These are phyloP conservation scores for Cyclotella baltica DNA, from an alignment of 108 stramenopile genomes.

Conservation along the genomic window DNA sequence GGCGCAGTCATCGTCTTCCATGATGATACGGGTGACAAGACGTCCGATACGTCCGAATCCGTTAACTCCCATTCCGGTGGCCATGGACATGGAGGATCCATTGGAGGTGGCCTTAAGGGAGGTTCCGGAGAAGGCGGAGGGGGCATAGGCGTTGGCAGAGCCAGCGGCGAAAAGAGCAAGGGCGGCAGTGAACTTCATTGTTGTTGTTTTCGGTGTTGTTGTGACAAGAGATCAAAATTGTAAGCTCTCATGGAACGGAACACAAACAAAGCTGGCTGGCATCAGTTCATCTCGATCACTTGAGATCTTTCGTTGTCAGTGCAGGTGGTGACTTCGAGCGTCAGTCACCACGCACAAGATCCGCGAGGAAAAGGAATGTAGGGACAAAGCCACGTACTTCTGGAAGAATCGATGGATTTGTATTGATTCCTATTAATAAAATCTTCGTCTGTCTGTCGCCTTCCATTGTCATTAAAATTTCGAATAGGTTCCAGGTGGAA, in stretches of 20 bases:
- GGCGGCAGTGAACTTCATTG: slow-evolving; percentile 88
- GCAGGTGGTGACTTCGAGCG: no score
- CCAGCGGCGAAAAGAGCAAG: slow-evolving; percentile 71
- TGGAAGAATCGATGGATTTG: no score
- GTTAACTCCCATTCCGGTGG: slow-evolving; percentile 94
- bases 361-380: no score
- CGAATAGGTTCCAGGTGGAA: no score
- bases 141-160: slow-evolving; percentile 82
- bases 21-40: slow-evolving; percentile 98
- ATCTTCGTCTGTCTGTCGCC: no score
- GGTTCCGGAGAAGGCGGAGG: slow-evolving; percentile 86
- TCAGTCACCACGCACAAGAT: no score
- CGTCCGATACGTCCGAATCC: slow-evolving; percentile 99
- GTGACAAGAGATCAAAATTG: background rate
- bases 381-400: no score
- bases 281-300: no score
- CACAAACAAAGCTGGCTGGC: no score
- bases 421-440: no score
- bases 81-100: slow-evolving; percentile 84
- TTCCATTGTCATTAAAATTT: no score
- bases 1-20: slow-evolving; percentile 90
- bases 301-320: no score
- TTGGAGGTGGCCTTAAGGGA: slow-evolving; percentile 77
- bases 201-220: slow-evolving; percentile 9
- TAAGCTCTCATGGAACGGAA: background rate